Base-by-base conservation (phyloP, 2,329 filamentous ascomycete genomes). In the Tolypocladium cylindrosporum region DNA sequence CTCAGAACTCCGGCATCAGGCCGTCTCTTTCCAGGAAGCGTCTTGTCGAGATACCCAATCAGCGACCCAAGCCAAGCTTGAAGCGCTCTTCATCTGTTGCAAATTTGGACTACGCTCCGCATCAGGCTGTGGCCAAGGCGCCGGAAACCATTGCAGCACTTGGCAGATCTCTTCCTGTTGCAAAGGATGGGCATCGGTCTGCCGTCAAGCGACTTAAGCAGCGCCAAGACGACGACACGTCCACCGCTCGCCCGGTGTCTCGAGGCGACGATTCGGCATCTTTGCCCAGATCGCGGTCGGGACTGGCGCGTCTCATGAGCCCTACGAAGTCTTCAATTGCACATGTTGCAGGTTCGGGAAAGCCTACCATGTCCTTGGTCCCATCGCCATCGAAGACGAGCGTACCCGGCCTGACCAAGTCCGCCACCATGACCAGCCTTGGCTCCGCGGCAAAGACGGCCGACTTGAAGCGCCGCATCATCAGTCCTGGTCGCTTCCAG, bases 271-370 rank as follows among this genome's bases (percentile, higher is more conserved):
- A 60, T 21, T 59, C 64, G 34, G 51, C 55, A 51, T 65, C 68
- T 19, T 66, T 78, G 27, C 63, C 72, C 54, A 77, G 76, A 34
- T 72, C 78, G 1, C 75, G 79, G 57, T 73, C 79, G 10, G 77
- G 81, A 61, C 72, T 78, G 60, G 76, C 78, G 61, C 85, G 77
- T 59, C 75, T 93, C 37, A 82, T 86, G 71, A 95, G 90, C 7
- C 91, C 91, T 0, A 94, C 89, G 10, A 91, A 90, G 69, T 77
- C 90, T 9, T 90, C 89, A 1, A 71, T 89, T 55, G 83, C 85
- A 40, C 85, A 87, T 14, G 37, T 59, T 1, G 62, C 63, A 21
- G 58, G 61, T n/a, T 60, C 62, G 6, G 59, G 56, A 40, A 73
- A 69, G 55, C 61, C 67, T 0, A 68, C 69, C 2, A 61, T 66